A percentile compares a stretch with the other conserved stretches of the same genome.
These are phyloP conservation scores for Brassica balearica DNA, from an alignment of 441 rosid genomes.

Conservation along the genomic window DNA sequence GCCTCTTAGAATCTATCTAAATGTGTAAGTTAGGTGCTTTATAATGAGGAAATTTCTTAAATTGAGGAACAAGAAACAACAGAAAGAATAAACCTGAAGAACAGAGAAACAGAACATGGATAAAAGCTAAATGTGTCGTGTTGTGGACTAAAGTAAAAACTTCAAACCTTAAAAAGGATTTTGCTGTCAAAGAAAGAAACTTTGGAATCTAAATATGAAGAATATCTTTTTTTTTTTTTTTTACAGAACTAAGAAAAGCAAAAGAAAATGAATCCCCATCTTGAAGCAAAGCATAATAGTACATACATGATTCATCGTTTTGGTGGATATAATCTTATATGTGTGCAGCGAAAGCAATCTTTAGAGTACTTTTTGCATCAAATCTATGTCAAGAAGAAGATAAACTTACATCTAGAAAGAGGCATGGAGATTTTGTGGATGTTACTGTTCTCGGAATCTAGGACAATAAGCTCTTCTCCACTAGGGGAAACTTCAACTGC, in stretches of 20 bases:
- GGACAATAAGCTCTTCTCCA: conserved; percentile 65
- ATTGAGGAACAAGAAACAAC: conserved; percentile 42
- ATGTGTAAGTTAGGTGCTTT: conserved; percentile 18
- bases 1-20: background rate
- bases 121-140: conserved; percentile 49
- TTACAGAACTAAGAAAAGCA: conserved; percentile 14
- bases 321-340: conserved; percentile 8
- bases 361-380: background rate
- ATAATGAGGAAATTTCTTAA: conserved; percentile 23
- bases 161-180: conserved; percentile 6
- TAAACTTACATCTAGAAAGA: conserved; percentile 61
- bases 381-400: background rate
- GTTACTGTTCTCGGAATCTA: conserved; percentile 70
- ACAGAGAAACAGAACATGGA: conserved; percentile 28
- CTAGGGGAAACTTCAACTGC: conserved; percentile 56
- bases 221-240: conserved; percentile 7
- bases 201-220: conserved; percentile 29
- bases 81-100: conserved; percentile 38
- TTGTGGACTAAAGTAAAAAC: conserved; percentile 53
- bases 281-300: conserved; percentile 51
- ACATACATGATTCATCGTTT: conserved; percentile 16
- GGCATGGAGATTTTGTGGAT: conserved; percentile 71
- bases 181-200: conserved; percentile 6
- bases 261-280: conserved; percentile 38
- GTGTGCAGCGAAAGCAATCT: background rate